phyloP scores from a whole-genome alignment of 148 eudicot species.

The Selenicereus undatus region DNA sequence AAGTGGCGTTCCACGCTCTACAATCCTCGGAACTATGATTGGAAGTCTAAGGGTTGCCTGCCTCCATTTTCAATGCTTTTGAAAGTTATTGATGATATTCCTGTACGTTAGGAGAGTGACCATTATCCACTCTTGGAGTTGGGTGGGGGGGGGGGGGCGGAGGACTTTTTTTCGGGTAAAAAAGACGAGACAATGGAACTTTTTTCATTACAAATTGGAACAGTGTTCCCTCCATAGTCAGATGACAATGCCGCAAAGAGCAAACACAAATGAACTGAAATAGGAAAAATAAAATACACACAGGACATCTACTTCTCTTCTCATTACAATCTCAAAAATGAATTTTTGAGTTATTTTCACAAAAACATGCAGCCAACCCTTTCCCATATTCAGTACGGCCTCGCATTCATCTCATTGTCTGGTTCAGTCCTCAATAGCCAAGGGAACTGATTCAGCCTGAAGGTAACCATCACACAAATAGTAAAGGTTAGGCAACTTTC shows the following conservation, averaged over 20 bases:
- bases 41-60: neutral
- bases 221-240: conserved; percentile 32
- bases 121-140: neutral
- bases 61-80: neutral
- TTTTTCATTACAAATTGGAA: conserved; percentile 24
- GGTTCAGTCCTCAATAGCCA: conserved; percentile 49
- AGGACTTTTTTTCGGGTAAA: neutral
- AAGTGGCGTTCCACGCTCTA: no score
- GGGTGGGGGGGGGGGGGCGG: neutral
- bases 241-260: conserved; percentile 26
- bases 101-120: neutral
- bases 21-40: no score
- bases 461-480: neutral
- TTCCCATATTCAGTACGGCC: conserved; percentile 8
- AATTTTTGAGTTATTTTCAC: conserved; percentile 29
- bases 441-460: conserved; percentile 90
- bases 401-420: neutral
- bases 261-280: conserved; percentile 8
- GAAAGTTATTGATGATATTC: neutral
- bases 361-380: conserved; percentile 3
- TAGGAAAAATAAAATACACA: neutral
- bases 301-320: conserved; percentile 13
- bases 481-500: neutral
- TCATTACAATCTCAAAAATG: conserved; percentile 37
- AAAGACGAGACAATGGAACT: neutral